These are phyloP conservation scores for Lophiotrema nucula DNA, from an alignment of 495 filamentous ascomycete genomes.

Conservation along the genomic window DNA sequence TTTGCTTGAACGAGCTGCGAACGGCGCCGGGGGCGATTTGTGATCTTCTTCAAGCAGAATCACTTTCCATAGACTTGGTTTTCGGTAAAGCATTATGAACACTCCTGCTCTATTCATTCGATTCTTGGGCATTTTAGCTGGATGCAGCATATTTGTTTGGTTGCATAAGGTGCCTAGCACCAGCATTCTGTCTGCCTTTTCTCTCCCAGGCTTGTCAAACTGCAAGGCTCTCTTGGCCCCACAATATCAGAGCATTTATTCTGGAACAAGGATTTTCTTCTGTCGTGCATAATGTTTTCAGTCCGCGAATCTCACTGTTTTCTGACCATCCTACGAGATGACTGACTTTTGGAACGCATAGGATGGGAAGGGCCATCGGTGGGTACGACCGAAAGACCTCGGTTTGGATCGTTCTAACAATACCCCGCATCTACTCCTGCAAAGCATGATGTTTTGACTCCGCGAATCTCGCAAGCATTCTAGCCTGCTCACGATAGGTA, in stretches of 20 bases:
- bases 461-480: too few species aligned
- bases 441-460: too few species aligned
- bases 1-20: slow-evolving; percentile 8
- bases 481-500: too few species aligned
- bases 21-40: slow-evolving; percentile 10
- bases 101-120: slow-evolving; percentile 7
- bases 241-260: slow-evolving; percentile 16
- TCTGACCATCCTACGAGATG: slow-evolving; percentile 7
- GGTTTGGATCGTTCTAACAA: too few species aligned
- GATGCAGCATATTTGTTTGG: slow-evolving; percentile 27
- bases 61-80: slow-evolving; percentile 3
- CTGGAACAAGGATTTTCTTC: background rate
- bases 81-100: slow-evolving; percentile 18
- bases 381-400: too few species aligned
- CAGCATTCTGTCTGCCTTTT: background rate
- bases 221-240: too few species aligned
- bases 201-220: background rate
- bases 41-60: slow-evolving; percentile 15
- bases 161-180: slow-evolving; percentile 29
- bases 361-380: too few species aligned
- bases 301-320: slow-evolving; percentile 12
- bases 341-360: slow-evolving; percentile 21
- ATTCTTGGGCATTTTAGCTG: slow-evolving; percentile 1
- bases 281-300: slow-evolving; percentile 24
- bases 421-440: too few species aligned